These are phyloP conservation scores for Boechera stricta DNA, from an alignment of 345 rosid genomes.

Conservation along the genomic window DNA sequence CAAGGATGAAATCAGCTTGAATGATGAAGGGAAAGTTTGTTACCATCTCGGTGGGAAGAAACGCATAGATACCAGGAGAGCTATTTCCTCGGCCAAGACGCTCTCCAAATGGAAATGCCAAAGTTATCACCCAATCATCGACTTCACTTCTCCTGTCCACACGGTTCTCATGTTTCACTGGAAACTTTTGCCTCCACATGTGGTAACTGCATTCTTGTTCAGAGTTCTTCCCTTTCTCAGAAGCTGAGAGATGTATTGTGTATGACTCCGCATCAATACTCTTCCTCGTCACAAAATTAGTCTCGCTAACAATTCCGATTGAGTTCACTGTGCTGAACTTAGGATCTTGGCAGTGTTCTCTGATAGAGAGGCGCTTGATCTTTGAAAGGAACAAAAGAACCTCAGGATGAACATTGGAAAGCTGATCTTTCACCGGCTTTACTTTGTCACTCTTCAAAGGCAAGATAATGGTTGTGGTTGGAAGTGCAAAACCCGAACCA, in stretches of 20 bases:
- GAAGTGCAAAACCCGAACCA: slow-evolving; percentile 55
- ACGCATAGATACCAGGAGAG: slow-evolving; percentile 74
- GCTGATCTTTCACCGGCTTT: slow-evolving; percentile 68
- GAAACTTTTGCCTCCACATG: slow-evolving; percentile 79
- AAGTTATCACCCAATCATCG: slow-evolving; percentile 70
- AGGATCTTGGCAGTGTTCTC: slow-evolving; percentile 59
- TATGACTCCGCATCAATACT: slow-evolving; percentile 76
- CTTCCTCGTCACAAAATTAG: slow-evolving; percentile 57
- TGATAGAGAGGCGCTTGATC: slow-evolving; percentile 69
- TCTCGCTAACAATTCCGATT: slow-evolving; percentile 63
- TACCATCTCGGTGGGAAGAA: slow-evolving; percentile 81
- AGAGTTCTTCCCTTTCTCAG: slow-evolving; percentile 31
- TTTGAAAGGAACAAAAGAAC: slow-evolving; percentile 63
- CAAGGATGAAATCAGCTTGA: slow-evolving; percentile 71
- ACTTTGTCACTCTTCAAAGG: slow-evolving; percentile 74
- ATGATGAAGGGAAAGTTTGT: slow-evolving; percentile 70
- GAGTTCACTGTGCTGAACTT: slow-evolving; percentile 51
- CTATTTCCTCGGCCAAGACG: slow-evolving; percentile 57
- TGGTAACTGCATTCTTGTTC: slow-evolving; percentile 59
- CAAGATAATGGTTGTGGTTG: slow-evolving; percentile 64
- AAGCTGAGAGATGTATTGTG: slow-evolving; percentile 62
- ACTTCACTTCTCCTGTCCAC: slow-evolving; percentile 71
- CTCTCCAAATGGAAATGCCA: slow-evolving; percentile 72
- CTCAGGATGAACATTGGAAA: slow-evolving; percentile 73
- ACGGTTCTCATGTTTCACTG: slow-evolving; percentile 56